Evolutionary conservation across 108 stramenopile genomes (phyloP), one percentile per base, ranked within the genome.

Genomic region (Skeletonema tropicum): DNA sequence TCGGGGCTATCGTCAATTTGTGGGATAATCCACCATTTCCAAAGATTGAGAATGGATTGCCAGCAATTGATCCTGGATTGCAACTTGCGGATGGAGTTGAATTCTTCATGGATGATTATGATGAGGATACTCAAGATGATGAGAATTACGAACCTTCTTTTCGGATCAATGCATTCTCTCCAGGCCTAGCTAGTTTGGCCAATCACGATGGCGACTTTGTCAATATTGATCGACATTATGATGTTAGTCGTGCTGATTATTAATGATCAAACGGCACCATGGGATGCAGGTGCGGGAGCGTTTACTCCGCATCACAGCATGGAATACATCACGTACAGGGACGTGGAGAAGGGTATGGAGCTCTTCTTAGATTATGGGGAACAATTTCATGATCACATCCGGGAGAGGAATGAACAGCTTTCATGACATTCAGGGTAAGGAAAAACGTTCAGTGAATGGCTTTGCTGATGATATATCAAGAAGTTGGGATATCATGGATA

Each of bases 361-460:
- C 84, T 94, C 15, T 84, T 88, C 65, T 88, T 89, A 5, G 74
- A 76, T 61, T 94, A 94, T 68, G 93, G 93, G 4, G 62, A 76
- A 4, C 21, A 75, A 13, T 94, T 87, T 87, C 72, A 71, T 78
- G 11, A 15, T 29, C 60, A 23, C 19, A n/a, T 23, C 29, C 0
- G 0, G 8, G 14, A 61, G 69, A 21, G 39, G 29, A 63, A 70
- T 30, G 49, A 33, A 17, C 36, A 64, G 62, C 38, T 38, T 38
- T 48, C 71, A 7, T 32, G 7, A 23, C n/a, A 64, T 39, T 3
- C 23, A 25, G 26, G 31, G 19, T 13, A 55, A 55, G 23, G 23
- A 23, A 10, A 55, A 21, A 1, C 52, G 23, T n/a, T 4, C 52
- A 23, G 10, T 55, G 9, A 55, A 6, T 10, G 52, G 52, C 21